phyloP scores from a whole-genome alignment of 805 yeast genomes.

The Blastobotrys muscicola region DNA sequence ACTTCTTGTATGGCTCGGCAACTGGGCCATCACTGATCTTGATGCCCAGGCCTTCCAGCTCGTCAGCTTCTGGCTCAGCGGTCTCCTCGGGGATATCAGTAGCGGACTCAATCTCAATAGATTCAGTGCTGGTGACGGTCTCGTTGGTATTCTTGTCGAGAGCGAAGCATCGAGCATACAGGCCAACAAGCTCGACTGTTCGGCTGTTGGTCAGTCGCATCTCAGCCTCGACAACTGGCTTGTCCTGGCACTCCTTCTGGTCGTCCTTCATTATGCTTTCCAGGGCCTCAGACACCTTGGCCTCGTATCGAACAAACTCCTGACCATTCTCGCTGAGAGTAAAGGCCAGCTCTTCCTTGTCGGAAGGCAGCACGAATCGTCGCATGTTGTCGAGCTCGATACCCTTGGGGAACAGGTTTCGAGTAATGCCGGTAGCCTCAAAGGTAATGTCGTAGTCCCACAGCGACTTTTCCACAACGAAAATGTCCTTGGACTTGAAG shows the following conservation, averaged over 20 bases:
- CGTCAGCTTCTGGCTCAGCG: slow-evolving; percentile 14
- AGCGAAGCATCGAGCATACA: slow-evolving; percentile 11
- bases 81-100: slow-evolving; percentile 8
- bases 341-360: slow-evolving; percentile 25
- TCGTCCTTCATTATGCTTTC: slow-evolving; percentile 22
- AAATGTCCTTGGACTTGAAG: slow-evolving; percentile 53
- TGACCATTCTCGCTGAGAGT: slow-evolving; percentile 33
- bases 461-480: slow-evolving; percentile 46
- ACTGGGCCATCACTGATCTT: neutral
- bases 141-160: slow-evolving; percentile 5
- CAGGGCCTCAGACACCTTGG: slow-evolving; percentile 16
- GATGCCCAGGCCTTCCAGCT: neutral
- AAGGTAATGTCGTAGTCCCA: slow-evolving; percentile 36
- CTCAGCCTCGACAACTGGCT: slow-evolving; percentile 8
- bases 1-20: slow-evolving; percentile 13
- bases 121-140: slow-evolving; percentile 4
- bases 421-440: slow-evolving; percentile 16
- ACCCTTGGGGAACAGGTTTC: slow-evolving; percentile 19
- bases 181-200: slow-evolving; percentile 11
- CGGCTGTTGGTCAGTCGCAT: slow-evolving; percentile 13
- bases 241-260: slow-evolving; percentile 8
- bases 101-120: slow-evolving; percentile 7
- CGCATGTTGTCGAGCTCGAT: too few relatives aligned
- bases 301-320: slow-evolving; percentile 24
- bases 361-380: slow-evolving; percentile 7